Percentiles rank a stretch among this genome's conserved stretches.
Conservation (phyloP, 1,284 basidiomycete species). For the Thelephora terrestris region DNA sequence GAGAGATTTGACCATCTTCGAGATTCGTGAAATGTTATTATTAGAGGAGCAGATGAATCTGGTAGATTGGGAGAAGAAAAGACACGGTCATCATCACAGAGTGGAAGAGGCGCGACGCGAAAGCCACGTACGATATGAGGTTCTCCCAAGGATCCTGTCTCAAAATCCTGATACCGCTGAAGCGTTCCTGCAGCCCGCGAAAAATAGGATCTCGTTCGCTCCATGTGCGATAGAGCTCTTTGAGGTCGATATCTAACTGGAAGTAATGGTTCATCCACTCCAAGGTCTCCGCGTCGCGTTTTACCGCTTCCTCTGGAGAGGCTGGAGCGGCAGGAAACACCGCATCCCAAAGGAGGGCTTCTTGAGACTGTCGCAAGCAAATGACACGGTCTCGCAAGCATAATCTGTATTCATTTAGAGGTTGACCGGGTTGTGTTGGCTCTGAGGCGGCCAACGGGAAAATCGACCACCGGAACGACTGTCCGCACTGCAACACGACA, state of each 20-base stretch:
- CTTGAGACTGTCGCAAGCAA: slow-evolving; percentile 65
- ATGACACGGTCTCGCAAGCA: slow-evolving; percentile 75
- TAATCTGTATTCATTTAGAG: slow-evolving; percentile 57
- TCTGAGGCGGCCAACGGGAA: slow-evolving; percentile 27
- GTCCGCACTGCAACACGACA: slow-evolving; percentile 69
- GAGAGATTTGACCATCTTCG: slow-evolving; percentile 76
- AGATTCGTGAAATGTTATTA: slow-evolving; percentile 91
- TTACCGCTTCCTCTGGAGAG: slow-evolving; percentile 22
- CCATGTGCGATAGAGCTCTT: slow-evolving; percentile 78
- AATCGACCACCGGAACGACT: slow-evolving; percentile 73
- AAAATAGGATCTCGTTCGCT: slow-evolving; percentile 68
- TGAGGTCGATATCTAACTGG: slow-evolving; percentile 72
- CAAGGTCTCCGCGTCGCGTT: slow-evolving; percentile 52
- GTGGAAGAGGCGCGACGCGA: neutral
- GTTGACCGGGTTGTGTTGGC: slow-evolving; percentile 8
- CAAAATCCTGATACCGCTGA: slow-evolving; percentile 65
- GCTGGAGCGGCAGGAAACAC: slow-evolving; percentile 40
- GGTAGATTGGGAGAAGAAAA: slow-evolving; percentile 6
- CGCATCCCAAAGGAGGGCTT: slow-evolving; percentile 64
- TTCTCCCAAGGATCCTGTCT: slow-evolving; percentile 97
- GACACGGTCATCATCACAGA: neutral
- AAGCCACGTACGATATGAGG: slow-evolving; percentile 67
- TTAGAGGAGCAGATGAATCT: slow-evolving; percentile 99
- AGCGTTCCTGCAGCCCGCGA: slow-evolving; percentile 47
- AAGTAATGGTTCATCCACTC: slow-evolving; percentile 85